These are phyloP conservation scores for Ceratocystis colombiana DNA, from an alignment of 2,329 filamentous ascomycete species.

Conservation along the genomic window DNA sequence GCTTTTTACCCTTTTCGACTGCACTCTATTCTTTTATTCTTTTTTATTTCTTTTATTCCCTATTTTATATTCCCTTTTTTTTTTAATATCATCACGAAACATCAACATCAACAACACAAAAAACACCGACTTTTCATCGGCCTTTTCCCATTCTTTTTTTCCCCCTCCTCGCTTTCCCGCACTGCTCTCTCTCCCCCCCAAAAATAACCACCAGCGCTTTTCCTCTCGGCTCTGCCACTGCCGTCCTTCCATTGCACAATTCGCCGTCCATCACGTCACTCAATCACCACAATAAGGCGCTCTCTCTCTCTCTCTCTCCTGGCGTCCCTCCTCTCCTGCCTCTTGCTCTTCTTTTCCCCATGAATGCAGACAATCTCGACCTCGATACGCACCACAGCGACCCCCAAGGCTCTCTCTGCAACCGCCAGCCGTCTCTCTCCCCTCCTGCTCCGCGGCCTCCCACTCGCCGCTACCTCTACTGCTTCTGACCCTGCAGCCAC, in stretches of 20 bases:
- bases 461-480: neutral
- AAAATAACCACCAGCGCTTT: neutral
- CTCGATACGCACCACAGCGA: neutral
- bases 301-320: neutral
- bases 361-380: neutral
- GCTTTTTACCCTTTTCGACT: neutral
- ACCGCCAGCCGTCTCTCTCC: neutral
- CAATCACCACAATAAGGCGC: neutral
- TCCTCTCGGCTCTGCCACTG: neutral
- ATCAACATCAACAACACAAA: no score
- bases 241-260: neutral
- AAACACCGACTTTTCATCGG: neutral
- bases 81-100: conserved; percentile 3
- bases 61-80: neutral
- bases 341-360: neutral
- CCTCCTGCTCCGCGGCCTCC: neutral
- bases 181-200: neutral
- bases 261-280: neutral
- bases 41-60: neutral
- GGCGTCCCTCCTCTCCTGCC: neutral
- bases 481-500: neutral
- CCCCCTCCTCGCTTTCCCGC: neutral
- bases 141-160: conserved; percentile 11
- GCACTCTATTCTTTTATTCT: neutral
- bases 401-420: neutral